Conservation (phyloP, 768 basidiomycete genomes). For the Saitozyma podzolica region DNA sequence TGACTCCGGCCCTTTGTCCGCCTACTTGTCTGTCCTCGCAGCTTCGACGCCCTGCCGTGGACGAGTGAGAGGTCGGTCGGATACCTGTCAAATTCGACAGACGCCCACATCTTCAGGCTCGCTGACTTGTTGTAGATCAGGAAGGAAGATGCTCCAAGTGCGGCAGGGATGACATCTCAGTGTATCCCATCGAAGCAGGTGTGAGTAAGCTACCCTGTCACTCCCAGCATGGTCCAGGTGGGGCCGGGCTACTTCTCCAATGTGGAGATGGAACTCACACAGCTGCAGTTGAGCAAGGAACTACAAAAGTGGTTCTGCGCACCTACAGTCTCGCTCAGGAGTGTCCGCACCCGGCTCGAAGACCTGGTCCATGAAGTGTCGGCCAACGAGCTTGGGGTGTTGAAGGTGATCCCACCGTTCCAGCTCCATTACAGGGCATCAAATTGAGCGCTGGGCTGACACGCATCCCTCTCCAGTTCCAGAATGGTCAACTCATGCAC, state of each 20-base stretch:
- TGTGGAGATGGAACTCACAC: too few relatives aligned
- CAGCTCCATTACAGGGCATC: too few relatives aligned
- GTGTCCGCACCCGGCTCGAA: not conserved
- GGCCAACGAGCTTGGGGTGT: not conserved
- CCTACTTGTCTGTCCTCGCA: not conserved
- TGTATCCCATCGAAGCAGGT: conserved; percentile 9
- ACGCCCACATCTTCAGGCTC: conserved; percentile 1
- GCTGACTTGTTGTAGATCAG: conserved; percentile 8
- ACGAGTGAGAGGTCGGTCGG: too few relatives aligned
- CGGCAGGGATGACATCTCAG: conserved; percentile 9
- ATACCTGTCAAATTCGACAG: not conserved
- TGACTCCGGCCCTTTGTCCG: not conserved
- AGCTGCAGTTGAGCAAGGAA: not conserved
- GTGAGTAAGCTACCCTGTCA: too few relatives aligned
- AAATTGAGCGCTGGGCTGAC: not conserved
- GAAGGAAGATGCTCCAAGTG: conserved; percentile 16
- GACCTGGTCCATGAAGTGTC: not conserved
- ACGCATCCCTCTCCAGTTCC: not conserved
- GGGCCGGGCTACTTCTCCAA: too few relatives aligned
- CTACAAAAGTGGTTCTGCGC: not conserved
- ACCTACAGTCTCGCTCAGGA: not conserved
- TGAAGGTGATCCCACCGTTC: not conserved
- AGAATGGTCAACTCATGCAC: not conserved
- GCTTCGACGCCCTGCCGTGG: not conserved
- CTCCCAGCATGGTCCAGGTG: too few relatives aligned